Evolutionary conservation across 352 stramenopile genomes (phyloP).

Genomic region (Phytophthora quininea): DNA sequence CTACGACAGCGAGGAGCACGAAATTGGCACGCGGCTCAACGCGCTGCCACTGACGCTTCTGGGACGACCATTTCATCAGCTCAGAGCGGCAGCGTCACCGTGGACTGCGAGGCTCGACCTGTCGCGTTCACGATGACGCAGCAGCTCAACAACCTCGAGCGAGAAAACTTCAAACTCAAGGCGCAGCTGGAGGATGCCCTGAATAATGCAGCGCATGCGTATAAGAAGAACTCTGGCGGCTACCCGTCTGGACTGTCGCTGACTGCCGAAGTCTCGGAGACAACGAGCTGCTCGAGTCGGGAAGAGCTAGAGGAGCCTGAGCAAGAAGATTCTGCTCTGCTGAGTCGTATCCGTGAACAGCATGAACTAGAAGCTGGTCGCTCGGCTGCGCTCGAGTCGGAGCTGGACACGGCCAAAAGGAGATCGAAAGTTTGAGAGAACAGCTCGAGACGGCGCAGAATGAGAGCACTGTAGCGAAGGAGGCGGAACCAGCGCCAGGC

Average conservation of each 20-base stretch:
- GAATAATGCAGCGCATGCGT: constrained; percentile 33
- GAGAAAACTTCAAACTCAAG: constrained; percentile 77
- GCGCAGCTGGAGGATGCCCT: constrained; percentile 51
- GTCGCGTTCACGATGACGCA: constrained; percentile 69
- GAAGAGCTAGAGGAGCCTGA: constrained; percentile 58
- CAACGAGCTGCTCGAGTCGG: constrained; percentile 51
- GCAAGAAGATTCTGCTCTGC: constrained; percentile 34
- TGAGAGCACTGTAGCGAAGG: constrained; percentile 11
- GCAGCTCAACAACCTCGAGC: constrained; percentile 75
- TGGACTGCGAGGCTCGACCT: constrained; percentile 36
- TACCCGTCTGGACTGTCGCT: constrained; percentile 32
- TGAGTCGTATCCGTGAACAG: constrained; percentile 42
- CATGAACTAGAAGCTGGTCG: constrained; percentile 40
- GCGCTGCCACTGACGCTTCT: constrained; percentile 54
- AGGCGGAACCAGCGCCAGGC: constrained; percentile 28
- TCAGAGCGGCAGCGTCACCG: constrained; percentile 28
- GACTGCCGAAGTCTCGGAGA: constrained; percentile 51
- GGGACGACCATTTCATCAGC: constrained; percentile 42
- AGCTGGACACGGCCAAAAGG: constrained; percentile 45
- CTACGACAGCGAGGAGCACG: constrained; percentile 39
- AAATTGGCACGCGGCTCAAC: constrained; percentile 24
- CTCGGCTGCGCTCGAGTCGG: constrained; percentile 35
- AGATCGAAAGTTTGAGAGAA: constrained; percentile 42
- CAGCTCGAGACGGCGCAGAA: constrained; percentile 38
- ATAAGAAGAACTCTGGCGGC: constrained; percentile 44